phyloP scores from a whole-genome alignment of 1,139 yeast species.

The Hansenula lynferdii region DNA sequence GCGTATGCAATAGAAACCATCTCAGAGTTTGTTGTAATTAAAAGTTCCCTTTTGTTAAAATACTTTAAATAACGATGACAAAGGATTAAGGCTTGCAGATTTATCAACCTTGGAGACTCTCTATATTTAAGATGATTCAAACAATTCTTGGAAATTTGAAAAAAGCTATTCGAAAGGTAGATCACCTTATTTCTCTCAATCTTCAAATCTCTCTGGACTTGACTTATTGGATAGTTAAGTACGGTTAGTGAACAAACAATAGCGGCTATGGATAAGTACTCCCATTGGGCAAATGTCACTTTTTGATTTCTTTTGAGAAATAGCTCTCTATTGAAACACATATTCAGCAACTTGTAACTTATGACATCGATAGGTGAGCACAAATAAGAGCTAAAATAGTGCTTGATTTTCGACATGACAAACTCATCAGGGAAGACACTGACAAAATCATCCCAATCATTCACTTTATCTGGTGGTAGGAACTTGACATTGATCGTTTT shows the following conservation, averaged over 20 bases:
- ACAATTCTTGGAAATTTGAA: conserved; percentile 14
- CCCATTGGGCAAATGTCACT: conserved; percentile 12
- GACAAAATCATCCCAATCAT: conserved; percentile 1
- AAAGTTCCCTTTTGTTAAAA: conserved; percentile 12
- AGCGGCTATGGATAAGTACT: conserved; percentile 11
- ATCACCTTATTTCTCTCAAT: conserved; percentile 5
- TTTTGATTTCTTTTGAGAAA: neutral
- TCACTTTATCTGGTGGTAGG: neutral
- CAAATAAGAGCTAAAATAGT: neutral
- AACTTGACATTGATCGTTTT: neutral
- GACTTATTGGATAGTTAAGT: conserved; percentile 11
- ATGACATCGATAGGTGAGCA: neutral
- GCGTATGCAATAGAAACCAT: conserved; percentile 19
- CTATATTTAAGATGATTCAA: conserved; percentile 12
- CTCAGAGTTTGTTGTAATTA: conserved; percentile 16
- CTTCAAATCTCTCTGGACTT: conserved; percentile 5
- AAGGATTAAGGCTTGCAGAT: conserved; percentile 13
- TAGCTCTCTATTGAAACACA: neutral
- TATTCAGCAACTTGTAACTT: neutral
- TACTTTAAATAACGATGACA: conserved; percentile 11
- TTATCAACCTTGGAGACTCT: conserved; percentile 14
- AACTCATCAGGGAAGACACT: neutral
- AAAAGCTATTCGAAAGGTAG: conserved; percentile 10
- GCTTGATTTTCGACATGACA: neutral
- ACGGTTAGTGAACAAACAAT: conserved; percentile 13